Percentiles rank a stretch among this genome's conserved stretches.
These are phyloP conservation scores for Artemisia tridentata DNA, from an alignment of 129 eudicot species.

Conservation along the genomic window DNA sequence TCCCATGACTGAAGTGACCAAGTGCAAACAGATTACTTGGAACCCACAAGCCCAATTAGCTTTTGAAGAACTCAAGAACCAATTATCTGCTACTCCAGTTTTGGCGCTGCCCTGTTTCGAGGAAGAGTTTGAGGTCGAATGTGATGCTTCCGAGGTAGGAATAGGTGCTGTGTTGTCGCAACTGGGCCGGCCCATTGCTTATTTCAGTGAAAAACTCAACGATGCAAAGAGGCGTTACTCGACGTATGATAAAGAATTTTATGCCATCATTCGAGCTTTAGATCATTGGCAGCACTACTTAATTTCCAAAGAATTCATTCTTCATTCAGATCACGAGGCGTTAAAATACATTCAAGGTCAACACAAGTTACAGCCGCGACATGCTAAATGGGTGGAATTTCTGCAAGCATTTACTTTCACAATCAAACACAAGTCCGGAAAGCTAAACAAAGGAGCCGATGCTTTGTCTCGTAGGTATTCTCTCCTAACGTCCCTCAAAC, in stretches of 20 bases:
- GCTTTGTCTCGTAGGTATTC: too few species aligned
- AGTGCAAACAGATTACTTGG: background rate
- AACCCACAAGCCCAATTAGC: background rate
- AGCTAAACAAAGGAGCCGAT: too few species aligned
- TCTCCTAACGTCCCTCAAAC: too few species aligned
- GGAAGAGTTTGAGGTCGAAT: background rate
- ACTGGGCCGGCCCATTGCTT: background rate
- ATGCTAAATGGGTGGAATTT: too few species aligned
- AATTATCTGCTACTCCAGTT: too few species aligned
- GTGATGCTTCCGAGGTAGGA: background rate
- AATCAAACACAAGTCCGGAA: too few species aligned
- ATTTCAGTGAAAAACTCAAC: background rate
- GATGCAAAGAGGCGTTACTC: background rate
- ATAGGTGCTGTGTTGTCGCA: background rate
- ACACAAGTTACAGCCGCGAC: too few species aligned
- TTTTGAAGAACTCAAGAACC: too few species aligned
- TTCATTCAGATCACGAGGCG: background rate
- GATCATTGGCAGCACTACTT: background rate
- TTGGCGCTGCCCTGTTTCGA: background rate
- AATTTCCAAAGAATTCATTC: background rate
- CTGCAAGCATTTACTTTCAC: too few species aligned
- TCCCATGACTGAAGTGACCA: background rate
- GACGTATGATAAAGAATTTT: too few species aligned
- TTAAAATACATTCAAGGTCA: too few species aligned
- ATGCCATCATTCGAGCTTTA: too few species aligned